phyloP scores from a whole-genome alignment of 768 basidiomycete genomes.

The Trametes villosa region DNA sequence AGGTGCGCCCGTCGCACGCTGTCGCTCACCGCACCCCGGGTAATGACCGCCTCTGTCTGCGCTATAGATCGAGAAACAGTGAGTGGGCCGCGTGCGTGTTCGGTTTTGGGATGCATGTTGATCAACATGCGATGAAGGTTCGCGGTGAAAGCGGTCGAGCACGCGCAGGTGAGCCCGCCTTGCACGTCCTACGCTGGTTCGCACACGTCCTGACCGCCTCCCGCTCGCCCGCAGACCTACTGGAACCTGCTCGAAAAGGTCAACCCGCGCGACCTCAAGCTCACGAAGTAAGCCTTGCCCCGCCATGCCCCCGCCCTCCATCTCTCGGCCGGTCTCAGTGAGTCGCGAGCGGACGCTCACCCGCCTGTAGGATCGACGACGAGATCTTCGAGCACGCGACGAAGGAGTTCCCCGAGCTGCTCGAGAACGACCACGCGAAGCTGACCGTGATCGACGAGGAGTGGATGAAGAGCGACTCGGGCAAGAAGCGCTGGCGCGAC shows the following conservation, averaged over 20 bases:
- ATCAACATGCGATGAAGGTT: slow-evolving; percentile 50
- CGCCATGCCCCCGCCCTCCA: not conserved
- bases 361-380: slow-evolving; percentile 63
- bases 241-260: slow-evolving; percentile 91
- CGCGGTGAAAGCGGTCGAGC: slow-evolving; percentile 94
- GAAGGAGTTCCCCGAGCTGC: slow-evolving; percentile 79
- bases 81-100: slow-evolving; percentile 38
- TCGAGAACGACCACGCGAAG: slow-evolving; percentile 41
- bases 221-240: slow-evolving; percentile 66
- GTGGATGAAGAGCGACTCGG: slow-evolving; percentile 85
- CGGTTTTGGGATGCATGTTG: slow-evolving; percentile 8
- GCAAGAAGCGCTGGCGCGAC: slow-evolving; percentile 89
- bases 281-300: slow-evolving; percentile 70
- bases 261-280: slow-evolving; percentile 69
- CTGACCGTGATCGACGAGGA: slow-evolving; percentile 80
- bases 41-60: not conserved
- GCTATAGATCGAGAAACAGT: slow-evolving; percentile 94
- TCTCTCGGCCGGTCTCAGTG: slow-evolving; percentile 1
- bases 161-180: slow-evolving; percentile 73
- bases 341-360: not conserved
- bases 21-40: slow-evolving; percentile 2
- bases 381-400: slow-evolving; percentile 84
- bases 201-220: not conserved
- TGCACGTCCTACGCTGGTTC: not conserved
- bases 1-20: slow-evolving; percentile 53